These are phyloP conservation scores for Calonectria honghensis DNA, from an alignment of 2,329 filamentous ascomycete species.

Conservation along the genomic window DNA sequence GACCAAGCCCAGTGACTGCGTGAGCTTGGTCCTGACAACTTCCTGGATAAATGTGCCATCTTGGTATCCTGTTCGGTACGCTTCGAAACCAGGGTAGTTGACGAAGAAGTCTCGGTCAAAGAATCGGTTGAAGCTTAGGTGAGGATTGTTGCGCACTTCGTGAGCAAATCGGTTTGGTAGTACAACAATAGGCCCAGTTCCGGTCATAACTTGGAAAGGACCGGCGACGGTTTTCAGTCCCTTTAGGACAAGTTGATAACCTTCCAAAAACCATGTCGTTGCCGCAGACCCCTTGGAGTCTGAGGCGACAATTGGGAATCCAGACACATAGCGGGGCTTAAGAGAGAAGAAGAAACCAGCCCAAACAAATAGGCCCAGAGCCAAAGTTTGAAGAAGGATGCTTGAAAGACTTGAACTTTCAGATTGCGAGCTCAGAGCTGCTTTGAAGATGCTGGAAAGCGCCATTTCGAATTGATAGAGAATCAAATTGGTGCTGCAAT, in stretches of 20 bases:
- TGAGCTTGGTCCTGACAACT: constrained; percentile 24
- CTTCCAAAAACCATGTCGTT: constrained; percentile 27
- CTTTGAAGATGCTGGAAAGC: not conserved
- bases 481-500: not conserved
- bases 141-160: constrained; percentile 31
- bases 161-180: constrained; percentile 23
- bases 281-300: not conserved
- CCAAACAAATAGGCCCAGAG: not conserved
- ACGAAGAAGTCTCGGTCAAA: constrained; percentile 37
- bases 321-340: constrained; percentile 10
- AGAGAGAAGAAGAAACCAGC: not conserved
- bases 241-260: constrained; percentile 1
- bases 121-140: constrained; percentile 34
- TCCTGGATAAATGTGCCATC: constrained; percentile 25
- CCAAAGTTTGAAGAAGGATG: not conserved
- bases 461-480: not conserved
- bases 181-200: constrained; percentile 11
- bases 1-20: constrained; percentile 17
- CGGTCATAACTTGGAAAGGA: constrained; percentile 25
- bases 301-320: not conserved
- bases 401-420: not conserved
- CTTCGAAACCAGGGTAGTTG: constrained; percentile 34
- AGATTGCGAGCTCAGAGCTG: not conserved
- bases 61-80: constrained; percentile 24
- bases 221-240: not conserved